These are phyloP conservation scores for Monosporozyma servazzii DNA, from an alignment of 805 yeast species.

Conservation along the genomic window DNA sequence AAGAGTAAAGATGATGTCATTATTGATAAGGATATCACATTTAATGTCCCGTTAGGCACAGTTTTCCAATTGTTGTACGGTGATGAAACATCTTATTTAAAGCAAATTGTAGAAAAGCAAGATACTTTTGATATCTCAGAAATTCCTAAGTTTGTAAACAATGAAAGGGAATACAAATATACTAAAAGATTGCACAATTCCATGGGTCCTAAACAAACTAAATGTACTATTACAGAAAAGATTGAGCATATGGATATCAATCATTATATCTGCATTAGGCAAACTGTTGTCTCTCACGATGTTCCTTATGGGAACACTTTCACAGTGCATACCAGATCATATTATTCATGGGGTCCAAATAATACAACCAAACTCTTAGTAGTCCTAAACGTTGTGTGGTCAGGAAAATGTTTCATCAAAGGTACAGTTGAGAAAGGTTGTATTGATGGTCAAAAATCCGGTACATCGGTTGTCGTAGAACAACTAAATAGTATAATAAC, in stretches of 20 bases:
- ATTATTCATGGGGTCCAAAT: constrained; percentile 55
- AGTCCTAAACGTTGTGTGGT: constrained; percentile 59
- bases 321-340: constrained; percentile 51
- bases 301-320: constrained; percentile 70
- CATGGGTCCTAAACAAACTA: constrained; percentile 67
- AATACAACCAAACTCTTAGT: constrained; percentile 47
- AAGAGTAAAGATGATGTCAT: constrained; percentile 44
- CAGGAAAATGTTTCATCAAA: constrained; percentile 67
- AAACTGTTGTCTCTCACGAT: constrained; percentile 57
- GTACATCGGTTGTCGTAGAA: constrained; percentile 37
- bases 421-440: constrained; percentile 70
- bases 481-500: constrained; percentile 31
- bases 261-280: constrained; percentile 37
- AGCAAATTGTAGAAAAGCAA: constrained; percentile 43
- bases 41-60: constrained; percentile 61
- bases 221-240: constrained; percentile 49
- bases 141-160: constrained; percentile 35
- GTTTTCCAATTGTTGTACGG: constrained; percentile 56
- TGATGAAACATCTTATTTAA: constrained; percentile 41
- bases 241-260: constrained; percentile 43
- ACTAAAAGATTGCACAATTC: constrained; percentile 52
- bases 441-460: constrained; percentile 62
- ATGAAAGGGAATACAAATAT: constrained; percentile 44
- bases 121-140: constrained; percentile 53
- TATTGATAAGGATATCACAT: constrained; percentile 38